phyloP scores from a whole-genome alignment of 164 flowering plant species.

The Tetrastigma voinierianum region DNA sequence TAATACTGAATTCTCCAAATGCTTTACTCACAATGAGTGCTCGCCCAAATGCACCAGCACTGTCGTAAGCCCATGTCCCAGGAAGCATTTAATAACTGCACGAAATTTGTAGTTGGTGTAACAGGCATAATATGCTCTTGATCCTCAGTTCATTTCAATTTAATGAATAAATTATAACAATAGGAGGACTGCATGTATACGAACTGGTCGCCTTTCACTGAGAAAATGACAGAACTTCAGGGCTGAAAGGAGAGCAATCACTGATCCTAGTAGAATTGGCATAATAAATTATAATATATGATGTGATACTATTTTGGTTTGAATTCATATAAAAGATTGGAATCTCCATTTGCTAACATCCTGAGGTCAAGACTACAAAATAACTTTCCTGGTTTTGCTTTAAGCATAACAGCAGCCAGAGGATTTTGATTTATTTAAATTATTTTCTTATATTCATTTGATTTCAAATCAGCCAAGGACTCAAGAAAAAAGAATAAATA shows the following conservation, averaged over 20 bases:
- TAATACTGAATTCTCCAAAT: too few relatives aligned
- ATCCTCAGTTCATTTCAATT: neutral
- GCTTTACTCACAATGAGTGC: neutral
- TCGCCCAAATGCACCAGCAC: neutral
- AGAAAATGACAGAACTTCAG: too few relatives aligned
- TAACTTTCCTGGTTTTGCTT: too few relatives aligned
- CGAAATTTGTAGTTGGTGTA: neutral
- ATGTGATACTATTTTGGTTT: too few relatives aligned
- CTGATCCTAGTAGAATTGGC: too few relatives aligned
- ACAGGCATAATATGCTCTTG: neutral
- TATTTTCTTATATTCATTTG: neutral
- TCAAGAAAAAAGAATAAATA: neutral
- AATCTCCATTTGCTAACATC: too few relatives aligned
- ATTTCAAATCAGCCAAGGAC: neutral
- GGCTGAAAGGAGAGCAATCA: too few relatives aligned
- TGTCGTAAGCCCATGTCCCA: neutral
- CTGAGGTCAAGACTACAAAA: too few relatives aligned
- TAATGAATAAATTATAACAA: neutral
- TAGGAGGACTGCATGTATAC: neutral
- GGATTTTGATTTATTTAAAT: neutral
- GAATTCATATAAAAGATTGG: too few relatives aligned
- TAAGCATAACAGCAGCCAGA: too few relatives aligned
- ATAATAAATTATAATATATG: too few relatives aligned
- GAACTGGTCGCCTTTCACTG: too few relatives aligned
- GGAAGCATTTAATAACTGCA: neutral